Base-by-base conservation (phyloP, 2,329 filamentous ascomycete genomes). In the Colletotrichum siamense region DNA sequence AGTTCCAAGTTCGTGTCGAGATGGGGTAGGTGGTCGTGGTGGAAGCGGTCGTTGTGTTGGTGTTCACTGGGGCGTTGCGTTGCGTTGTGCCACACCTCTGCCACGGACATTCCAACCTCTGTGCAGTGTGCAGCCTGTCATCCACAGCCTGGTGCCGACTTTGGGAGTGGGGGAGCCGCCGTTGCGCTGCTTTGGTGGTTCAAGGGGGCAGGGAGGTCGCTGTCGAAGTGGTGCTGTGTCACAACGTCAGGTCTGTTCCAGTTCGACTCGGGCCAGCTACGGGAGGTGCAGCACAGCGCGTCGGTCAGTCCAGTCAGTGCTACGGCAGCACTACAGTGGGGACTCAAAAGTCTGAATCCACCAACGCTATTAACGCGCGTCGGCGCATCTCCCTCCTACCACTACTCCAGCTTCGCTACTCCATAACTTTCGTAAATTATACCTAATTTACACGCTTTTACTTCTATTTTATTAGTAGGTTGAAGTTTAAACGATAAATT, bases 111-210 rank as follows among this genome's bases (percentile, higher is more conserved):
- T 52, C 44, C 44, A 52, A 52, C 44, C 44, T 52, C 44, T 52
- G n/a, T 52, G 44, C 44, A 22, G 26, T 30, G 61, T 32, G 71
- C 22, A 55, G 70, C 24, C 34, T 26, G 24, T 49, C 22, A 49
- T 71, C 26, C 30, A 65, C 59, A 55, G 64, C 70, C 66, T 73
- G 66, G 49, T 75, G 69, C 62, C 62, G 66, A 32, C 69, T 67
- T 67, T 62, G 66, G 52, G 13, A 72, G 66, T 69, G 71, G 73
- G 62, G 52, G 52, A 59, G 32, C 52, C 52, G 28, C 73, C 57
- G 22, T n/a, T 22, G 59, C 62, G 72, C 28, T 65, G 57, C 10
- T 28, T 52, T 57, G 52, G 12, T 63, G 52, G 66, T 61, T 55
- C 52, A 34, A 24, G 59, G 66, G 66, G 66, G 66, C 18, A 12